A percentile compares a stretch with the other conserved stretches of the same genome.
These are phyloP conservation scores for Aeschynomene evenia DNA, from an alignment of 306 rosid species.

Conservation along the genomic window DNA sequence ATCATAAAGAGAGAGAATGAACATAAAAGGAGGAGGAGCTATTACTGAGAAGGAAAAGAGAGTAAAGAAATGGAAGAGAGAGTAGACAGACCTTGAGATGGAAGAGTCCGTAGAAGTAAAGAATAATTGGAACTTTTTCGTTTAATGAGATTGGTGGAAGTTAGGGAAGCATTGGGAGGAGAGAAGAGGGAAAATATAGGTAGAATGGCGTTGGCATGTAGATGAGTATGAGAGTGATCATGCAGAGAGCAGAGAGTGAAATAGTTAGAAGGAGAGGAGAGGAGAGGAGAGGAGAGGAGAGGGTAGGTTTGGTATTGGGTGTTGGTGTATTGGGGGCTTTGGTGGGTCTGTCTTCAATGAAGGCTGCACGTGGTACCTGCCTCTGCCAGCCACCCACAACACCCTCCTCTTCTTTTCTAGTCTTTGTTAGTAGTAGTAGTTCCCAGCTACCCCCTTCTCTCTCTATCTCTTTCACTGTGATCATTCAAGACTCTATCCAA, in stretches of 20 bases:
- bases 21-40: neutral
- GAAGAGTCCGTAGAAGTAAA: constrained; percentile 10
- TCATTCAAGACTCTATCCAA: too few species aligned
- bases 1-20: constrained; percentile 15
- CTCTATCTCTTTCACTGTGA: neutral
- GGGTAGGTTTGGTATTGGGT: constrained; percentile 60
- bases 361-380: constrained; percentile 75
- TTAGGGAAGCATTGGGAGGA: constrained; percentile 31
- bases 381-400: constrained; percentile 33
- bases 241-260: neutral
- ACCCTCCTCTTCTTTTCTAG: neutral
- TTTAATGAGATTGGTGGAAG: constrained; percentile 28
- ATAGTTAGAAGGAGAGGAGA: neutral
- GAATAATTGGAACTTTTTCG: neutral
- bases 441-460: constrained; percentile 47
- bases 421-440: constrained; percentile 28
- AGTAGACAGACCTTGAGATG: constrained; percentile 44
- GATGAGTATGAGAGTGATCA: neutral
- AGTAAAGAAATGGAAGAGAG: constrained; percentile 12
- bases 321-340: constrained; percentile 9
- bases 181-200: neutral
- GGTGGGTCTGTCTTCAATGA: constrained; percentile 39
- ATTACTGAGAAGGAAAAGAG: neutral
- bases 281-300: neutral
- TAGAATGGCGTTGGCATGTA: neutral